Evolutionary conservation across 2,329 filamentous ascomycete genomes (phyloP).

Genomic region (Ophiocordyceps unilateralis): DNA sequence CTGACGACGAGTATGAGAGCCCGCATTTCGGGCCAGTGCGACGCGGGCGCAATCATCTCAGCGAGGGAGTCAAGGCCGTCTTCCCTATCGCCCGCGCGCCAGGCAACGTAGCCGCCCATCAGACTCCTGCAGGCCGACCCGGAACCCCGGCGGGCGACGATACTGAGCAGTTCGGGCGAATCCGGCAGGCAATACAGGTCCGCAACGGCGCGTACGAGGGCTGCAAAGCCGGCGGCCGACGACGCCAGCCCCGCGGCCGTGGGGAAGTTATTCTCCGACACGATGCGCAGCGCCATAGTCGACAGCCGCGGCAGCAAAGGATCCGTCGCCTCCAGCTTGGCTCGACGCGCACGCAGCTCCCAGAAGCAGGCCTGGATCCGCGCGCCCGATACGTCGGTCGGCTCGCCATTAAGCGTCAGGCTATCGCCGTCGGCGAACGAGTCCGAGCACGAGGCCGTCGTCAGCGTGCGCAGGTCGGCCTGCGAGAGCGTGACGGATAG

Average conservation of each 20-base stretch:
- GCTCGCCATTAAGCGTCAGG: conserved; percentile 68
- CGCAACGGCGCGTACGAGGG: conserved; percentile 69
- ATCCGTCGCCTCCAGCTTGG: conserved; percentile 55
- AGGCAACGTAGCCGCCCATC: conserved; percentile 92
- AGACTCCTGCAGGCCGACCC: conserved; percentile 87
- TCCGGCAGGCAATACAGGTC: conserved; percentile 78
- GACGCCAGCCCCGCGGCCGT: conserved; percentile 80
- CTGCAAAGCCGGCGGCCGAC: conserved; percentile 53
- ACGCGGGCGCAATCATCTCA: conserved; percentile 71
- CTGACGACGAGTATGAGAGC: conserved; percentile 82
- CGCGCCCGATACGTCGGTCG: conserved; percentile 71
- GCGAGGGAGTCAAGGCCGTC: conserved; percentile 82
- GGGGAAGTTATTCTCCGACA: conserved; percentile 97
- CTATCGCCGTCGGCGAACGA: conserved; percentile 48
- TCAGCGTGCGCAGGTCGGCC: conserved; percentile 83
- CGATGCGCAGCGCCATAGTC: conserved; percentile 59
- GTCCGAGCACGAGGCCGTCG: conserved; percentile 78
- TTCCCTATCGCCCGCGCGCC: conserved; percentile 58
- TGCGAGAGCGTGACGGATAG: conserved; percentile 94
- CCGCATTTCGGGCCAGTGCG: conserved; percentile 91
- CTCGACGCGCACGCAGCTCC: conserved; percentile 63
- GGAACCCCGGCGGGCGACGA: conserved; percentile 84
- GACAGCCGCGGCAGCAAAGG: conserved; percentile 69
- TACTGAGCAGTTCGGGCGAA: conserved; percentile 64
- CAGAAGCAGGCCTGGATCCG: conserved; percentile 90